Base-by-base conservation (phyloP, 495 filamentous ascomycete genomes). In the Tuber magnatum region DNA sequence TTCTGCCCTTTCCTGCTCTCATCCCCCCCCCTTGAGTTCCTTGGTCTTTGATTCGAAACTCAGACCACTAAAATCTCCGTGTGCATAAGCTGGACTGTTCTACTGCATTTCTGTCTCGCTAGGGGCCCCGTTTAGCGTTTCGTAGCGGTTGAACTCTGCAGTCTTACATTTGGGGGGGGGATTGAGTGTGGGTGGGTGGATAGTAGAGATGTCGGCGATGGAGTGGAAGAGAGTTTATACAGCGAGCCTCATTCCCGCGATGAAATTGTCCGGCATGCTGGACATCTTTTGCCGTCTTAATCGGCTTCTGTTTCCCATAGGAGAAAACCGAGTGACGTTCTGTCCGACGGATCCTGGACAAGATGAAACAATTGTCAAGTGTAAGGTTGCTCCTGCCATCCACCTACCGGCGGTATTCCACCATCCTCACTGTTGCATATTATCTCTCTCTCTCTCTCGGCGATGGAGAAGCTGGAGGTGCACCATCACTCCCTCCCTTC, bases 81-180 rank as follows among this genome's bases (percentile, higher is more conserved):
- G 56, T 65, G 32, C 56, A 65, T 65, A 65, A 65, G 32, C 56
- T n/a, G 56, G 28, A 35, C 56, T 65, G 56, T 65, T 65, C 56
- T 65, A 35, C 56, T 20, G 56, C 56, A 35, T 65, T 65, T 51
- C 18, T 65, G 28, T 65, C 56, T 65, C 28, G 28, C 28, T 65
- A 20, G 2, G 35, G 56, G 35, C 56, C 28, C 56, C 28, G 56
- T 65, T 65, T 35, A 35, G 14, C 16, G 56, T 35, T 65, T 65
- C 28, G 56, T 65, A n/a, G n/a, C 32, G 56, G 56, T 65, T 32
- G 56, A 35, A 35, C 28, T 65, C 28, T 65, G 56, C 28, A 35
- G 56, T 65, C 56, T 65, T 35, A 65, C 56, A 65, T 65, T n/a
- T n/a, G n/a, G 56, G n/a, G 56, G n/a, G n/a, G 56, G 56, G 56